Evolutionary conservation across 2,329 filamentous ascomycete genomes (phyloP), one percentile per base, ranked within the genome.

Genomic region (Emergomyces orientalis): DNA sequence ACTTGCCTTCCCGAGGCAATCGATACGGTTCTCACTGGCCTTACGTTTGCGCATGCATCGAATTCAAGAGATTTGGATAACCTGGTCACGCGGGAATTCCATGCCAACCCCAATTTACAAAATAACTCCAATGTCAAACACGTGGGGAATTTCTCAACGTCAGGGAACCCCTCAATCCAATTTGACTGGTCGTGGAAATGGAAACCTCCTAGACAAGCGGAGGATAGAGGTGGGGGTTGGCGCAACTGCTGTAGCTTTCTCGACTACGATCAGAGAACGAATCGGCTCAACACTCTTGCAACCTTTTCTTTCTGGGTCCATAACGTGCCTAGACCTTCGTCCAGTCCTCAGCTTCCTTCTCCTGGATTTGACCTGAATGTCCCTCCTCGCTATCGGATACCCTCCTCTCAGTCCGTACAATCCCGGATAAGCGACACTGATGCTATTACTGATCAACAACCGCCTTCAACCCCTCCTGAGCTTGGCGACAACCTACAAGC

Each of bases 171-270:
- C 7, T 93, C 90, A 1, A 88, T 96, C 37, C 87, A 91, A 41
- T 97, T 97, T 72, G 88, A 93, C 67, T 99, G 93, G 91, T 87
- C 88, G 8, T 99, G 94, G 94, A 94, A 88, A 80, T 99, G 93
- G 91, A 91, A 89, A 72, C 90, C 94, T 9, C 94, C 94, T 45
- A 96, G 91, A 80, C 71, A 79, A 17, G 78, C 79, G 19, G 92
- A 97, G 72, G 92, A 97, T 73, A 86, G 85, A 70, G 90, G 89
- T 37, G 91, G 91, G 63, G 94, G 94, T 54, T 99, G 94, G 93
- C 89, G 91, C 72, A 97, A 95, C 72, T 89, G 88, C 69, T 97
- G 94, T 81, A 97, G 91, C 74, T 97, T 99, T 77, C 88, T 97
- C 69, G 94, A 99, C 76, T 99, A 99, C 73, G 92, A 99, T 76